Conservation (phyloP, 2,329 filamentous ascomycete genomes). For the Davidsoniella virescens region DNA sequence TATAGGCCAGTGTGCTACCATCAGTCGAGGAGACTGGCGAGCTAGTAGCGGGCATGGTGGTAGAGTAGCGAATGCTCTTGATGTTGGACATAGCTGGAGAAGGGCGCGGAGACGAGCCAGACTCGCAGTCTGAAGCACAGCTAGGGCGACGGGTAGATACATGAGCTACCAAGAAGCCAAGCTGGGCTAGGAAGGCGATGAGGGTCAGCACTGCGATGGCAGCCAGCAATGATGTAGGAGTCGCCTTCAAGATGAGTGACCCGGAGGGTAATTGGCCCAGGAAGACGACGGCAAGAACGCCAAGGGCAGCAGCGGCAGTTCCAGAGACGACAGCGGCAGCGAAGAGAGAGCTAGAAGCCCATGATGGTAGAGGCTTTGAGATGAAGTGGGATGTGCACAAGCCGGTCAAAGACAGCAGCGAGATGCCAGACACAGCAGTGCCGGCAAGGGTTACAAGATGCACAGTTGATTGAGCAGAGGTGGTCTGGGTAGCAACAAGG, state of each 20-base stretch:
- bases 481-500: constrained; percentile 5
- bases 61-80: constrained; percentile 12
- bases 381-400: constrained; percentile 4
- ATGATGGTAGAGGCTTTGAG: background rate
- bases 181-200: constrained; percentile 7
- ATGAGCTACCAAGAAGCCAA: constrained; percentile 8
- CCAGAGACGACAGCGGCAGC: constrained; percentile 9
- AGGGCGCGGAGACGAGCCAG: background rate
- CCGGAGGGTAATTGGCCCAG: constrained; percentile 6
- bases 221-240: constrained; percentile 6
- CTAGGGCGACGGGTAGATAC: constrained; percentile 5
- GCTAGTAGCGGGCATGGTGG: constrained; percentile 8
- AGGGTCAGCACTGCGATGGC: constrained; percentile 7
- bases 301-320: constrained; percentile 5
- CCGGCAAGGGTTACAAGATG: constrained; percentile 9
- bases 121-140: constrained; percentile 5
- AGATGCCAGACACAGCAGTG: constrained; percentile 7
- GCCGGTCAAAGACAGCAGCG: constrained; percentile 5
- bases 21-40: constrained; percentile 6
- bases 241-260: background rate
- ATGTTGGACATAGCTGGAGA: constrained; percentile 4
- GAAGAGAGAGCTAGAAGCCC: constrained; percentile 2
- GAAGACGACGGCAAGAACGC: constrained; percentile 10
- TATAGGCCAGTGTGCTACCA: background rate
- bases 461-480: constrained; percentile 7